Evolutionary conservation across 2,329 filamentous ascomycete genomes (phyloP).

Genomic region (Nannizzia gypsea): DNA sequence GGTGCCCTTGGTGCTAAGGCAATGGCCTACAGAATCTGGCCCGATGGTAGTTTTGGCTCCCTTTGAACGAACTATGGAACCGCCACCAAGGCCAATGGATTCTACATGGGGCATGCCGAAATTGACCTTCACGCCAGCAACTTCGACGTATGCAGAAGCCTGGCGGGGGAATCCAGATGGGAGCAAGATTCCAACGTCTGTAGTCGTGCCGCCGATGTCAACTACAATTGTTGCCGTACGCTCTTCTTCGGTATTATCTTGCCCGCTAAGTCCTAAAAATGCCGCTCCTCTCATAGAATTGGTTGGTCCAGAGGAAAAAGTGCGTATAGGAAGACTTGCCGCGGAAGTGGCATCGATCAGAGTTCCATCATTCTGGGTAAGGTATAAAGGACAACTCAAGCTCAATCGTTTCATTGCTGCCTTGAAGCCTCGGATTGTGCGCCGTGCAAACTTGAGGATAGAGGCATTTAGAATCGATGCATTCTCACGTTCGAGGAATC

Average conservation of each 20-base stretch:
- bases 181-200: conserved; percentile 47
- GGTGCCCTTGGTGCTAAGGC: conserved; percentile 37
- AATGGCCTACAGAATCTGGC: conserved; percentile 46
- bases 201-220: conserved; percentile 51
- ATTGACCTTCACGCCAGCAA: conserved; percentile 48
- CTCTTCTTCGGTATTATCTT: neutral
- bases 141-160: conserved; percentile 46
- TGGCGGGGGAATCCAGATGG: conserved; percentile 50
- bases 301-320: conserved; percentile 42
- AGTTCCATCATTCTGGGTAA: conserved; percentile 44
- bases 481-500: conserved; percentile 42
- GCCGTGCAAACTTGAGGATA: conserved; percentile 36
- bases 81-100: conserved; percentile 47
- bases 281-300: conserved; percentile 44
- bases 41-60: conserved; percentile 36
- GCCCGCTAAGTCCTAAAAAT: conserved; percentile 19
- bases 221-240: conserved; percentile 35
- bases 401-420: conserved; percentile 35
- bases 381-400: conserved; percentile 37
- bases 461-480: conserved; percentile 41
- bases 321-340: conserved; percentile 39
- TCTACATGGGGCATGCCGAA: conserved; percentile 48
- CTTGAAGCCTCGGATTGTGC: conserved; percentile 37
- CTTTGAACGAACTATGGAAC: conserved; percentile 32
- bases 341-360: conserved; percentile 38